A percentile compares a stretch with the other conserved stretches of the same genome.
These are phyloP conservation scores for Setaria viridis DNA, from an alignment of 202 grass and related monocot genomes.

Conservation along the genomic window DNA sequence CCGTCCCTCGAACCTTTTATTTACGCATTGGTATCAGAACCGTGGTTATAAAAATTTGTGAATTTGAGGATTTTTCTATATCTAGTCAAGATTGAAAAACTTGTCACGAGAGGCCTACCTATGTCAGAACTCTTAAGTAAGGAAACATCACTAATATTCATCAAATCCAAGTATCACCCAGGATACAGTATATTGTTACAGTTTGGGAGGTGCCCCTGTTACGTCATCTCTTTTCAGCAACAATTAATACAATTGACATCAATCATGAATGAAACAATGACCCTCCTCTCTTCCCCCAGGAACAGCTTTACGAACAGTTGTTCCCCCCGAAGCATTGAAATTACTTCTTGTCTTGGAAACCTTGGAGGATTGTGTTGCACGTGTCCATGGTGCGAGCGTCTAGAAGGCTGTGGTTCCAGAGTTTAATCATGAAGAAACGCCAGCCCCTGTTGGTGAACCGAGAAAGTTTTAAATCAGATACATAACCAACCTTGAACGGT, in stretches of 20 bases:
- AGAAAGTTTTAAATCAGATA: constrained; percentile 36
- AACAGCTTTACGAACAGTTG: background rate
- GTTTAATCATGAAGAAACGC: constrained; percentile 94
- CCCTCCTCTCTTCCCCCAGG: background rate
- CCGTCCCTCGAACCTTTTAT: too few relatives aligned
- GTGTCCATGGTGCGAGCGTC: constrained; percentile 82
- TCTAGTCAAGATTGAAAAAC: too few relatives aligned
- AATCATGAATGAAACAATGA: constrained; percentile 30
- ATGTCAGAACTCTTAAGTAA: too few relatives aligned
- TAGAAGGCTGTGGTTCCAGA: constrained; percentile 96
- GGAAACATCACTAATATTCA: background rate
- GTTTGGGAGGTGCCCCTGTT: background rate
- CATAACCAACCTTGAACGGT: background rate
- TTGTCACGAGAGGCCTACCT: too few relatives aligned
- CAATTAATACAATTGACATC: constrained; percentile 26
- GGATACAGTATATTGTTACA: background rate
- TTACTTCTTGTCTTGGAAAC: constrained; percentile 64
- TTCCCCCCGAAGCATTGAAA: constrained; percentile 11
- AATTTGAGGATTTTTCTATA: too few relatives aligned
- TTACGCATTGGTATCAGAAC: too few relatives aligned
- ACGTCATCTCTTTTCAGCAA: background rate
- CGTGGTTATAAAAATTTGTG: too few relatives aligned
- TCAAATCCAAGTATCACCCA: background rate
- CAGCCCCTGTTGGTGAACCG: constrained; percentile 68
- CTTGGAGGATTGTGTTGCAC: constrained; percentile 76